phyloP scores from a whole-genome alignment of 306 rosid species.

The Cucumis sativus region DNA sequence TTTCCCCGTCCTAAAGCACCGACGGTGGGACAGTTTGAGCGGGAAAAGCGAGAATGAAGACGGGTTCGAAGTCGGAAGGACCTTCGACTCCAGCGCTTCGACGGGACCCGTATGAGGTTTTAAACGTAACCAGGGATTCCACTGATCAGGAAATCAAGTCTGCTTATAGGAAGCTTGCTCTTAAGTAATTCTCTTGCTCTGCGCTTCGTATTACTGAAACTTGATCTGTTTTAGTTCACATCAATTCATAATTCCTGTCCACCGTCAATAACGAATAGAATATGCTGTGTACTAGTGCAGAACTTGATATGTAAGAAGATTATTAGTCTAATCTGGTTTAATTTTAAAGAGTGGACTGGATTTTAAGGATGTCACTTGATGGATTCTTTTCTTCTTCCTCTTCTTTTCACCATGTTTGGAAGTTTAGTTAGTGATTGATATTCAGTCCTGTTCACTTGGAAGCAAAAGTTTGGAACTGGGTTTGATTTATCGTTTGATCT shows the following conservation, averaged over 20 bases:
- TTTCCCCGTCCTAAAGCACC: not conserved
- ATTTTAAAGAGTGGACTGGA: not conserved
- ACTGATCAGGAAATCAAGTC: slow-evolving; percentile 88
- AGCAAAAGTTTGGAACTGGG: too few relatives aligned
- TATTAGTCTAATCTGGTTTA: not conserved
- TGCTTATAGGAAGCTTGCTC: slow-evolving; percentile 91
- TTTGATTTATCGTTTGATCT: too few relatives aligned
- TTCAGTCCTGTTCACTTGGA: not conserved
- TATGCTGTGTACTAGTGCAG: not conserved
- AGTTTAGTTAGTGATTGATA: not conserved
- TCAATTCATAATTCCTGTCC: not conserved
- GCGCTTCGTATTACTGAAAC: not conserved
- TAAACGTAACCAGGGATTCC: slow-evolving; percentile 57
- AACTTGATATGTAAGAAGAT: not conserved
- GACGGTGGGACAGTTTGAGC: not conserved
- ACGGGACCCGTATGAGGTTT: slow-evolving; percentile 93
- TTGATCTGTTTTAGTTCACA: not conserved
- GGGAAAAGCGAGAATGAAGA: slow-evolving; percentile 24
- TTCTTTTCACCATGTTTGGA: not conserved
- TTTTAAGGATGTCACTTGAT: not conserved
- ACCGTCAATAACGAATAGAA: not conserved
- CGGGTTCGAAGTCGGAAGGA: slow-evolving; percentile 75
- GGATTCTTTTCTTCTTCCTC: not conserved
- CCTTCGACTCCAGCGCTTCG: slow-evolving; percentile 62
- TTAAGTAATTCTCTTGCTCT: slow-evolving; percentile 44